Evolutionary conservation across 805 yeast species (phyloP).

Genomic region (Priceomyces medius): DNA sequence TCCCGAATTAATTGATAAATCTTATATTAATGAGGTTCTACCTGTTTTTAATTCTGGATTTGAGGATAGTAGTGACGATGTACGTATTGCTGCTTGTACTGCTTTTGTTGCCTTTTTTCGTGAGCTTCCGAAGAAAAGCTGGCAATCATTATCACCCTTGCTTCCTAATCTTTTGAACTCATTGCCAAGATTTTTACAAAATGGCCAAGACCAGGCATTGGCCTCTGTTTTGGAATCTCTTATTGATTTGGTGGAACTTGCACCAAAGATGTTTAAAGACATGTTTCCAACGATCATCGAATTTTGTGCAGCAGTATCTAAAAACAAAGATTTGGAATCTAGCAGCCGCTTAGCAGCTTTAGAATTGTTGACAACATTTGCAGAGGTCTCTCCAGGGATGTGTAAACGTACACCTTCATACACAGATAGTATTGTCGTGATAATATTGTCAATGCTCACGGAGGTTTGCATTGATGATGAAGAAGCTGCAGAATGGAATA

Average conservation of each 20-base stretch:
- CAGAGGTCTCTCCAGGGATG: conserved; percentile 94
- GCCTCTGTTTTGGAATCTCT: conserved; percentile 86
- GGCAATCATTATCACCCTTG: conserved; percentile 75
- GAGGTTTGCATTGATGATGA: conserved; percentile 90
- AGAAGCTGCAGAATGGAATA: conserved; percentile 85
- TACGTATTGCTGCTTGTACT: conserved; percentile 85
- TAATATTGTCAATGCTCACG: conserved; percentile 81
- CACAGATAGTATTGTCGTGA: conserved; percentile 66
- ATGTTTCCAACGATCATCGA: conserved; percentile 88
- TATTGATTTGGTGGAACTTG: conserved; percentile 86
- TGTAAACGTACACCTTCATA: conserved; percentile 77
- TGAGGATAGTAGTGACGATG: conserved; percentile 74
- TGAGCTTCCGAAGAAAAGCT: conserved; percentile 70
- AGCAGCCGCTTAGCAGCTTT: conserved; percentile 80
- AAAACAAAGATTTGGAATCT: conserved; percentile 76
- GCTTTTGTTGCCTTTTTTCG: conserved; percentile 92
- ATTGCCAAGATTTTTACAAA: conserved; percentile 76
- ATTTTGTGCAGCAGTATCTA: conserved; percentile 80
- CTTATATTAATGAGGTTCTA: conserved; percentile 53
- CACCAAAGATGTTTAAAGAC: conserved; percentile 90
- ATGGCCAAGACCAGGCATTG: conserved; percentile 76
- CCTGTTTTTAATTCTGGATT: conserved; percentile 81
- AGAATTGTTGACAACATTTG: conserved; percentile 85
- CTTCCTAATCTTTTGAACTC: conserved; percentile 84
- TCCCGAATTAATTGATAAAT: conserved; percentile 71